Evolutionary conservation across 257 asterid species (phyloP), one percentile per base, ranked within the genome.

Genomic region (Solanum arcanum): DNA sequence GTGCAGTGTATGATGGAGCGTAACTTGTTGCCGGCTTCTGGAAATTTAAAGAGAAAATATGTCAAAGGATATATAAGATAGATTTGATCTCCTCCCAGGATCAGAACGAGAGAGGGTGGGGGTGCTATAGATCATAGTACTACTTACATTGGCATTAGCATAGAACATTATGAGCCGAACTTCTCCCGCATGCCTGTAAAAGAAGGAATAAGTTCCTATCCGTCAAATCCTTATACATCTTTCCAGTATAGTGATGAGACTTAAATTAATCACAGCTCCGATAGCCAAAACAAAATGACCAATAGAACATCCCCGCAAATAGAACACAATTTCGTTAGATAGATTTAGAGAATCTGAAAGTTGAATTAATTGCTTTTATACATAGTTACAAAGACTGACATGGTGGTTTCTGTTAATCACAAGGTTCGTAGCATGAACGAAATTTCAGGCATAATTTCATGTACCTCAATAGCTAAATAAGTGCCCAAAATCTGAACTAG

Each of bases 161-260:
- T 92, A 94, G 92, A 96, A 98, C 97, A 97, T 90, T 89, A 97
- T 96, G 86, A 97, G 81, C 80, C 97, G 94, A 83, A 97, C 92
- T 92, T 96, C 98, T 76, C 99, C 99, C 5, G 98, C 97, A 89
- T 93, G 88, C 94, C 99, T 97, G 91, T 42, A 85, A 68, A 59
- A 59, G 89, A 66, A 73, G 84, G 86, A 87, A 82, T 9, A 62
- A n/a, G 59, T 3, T 59, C 60, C 82, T 10, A 31, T 27, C 44
- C 15, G 23, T 66, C 74, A 41, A 29, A 9, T 78, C 35, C 13
- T 76, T 76, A n/a, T n/a, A 42, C 0, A 39, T 74, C 11, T 41
- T 18, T 42, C 31, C 81, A 41, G n/a, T 35, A 46, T 56, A 86
- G 81, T 46, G 42, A 86, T 70, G 84, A 62, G 13, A 60, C 31